A percentile compares a stretch with the other conserved stretches of the same genome.
phyloP scores from a whole-genome alignment of 495 filamentous ascomycete genomes.

The Chaetomium fimeti region DNA sequence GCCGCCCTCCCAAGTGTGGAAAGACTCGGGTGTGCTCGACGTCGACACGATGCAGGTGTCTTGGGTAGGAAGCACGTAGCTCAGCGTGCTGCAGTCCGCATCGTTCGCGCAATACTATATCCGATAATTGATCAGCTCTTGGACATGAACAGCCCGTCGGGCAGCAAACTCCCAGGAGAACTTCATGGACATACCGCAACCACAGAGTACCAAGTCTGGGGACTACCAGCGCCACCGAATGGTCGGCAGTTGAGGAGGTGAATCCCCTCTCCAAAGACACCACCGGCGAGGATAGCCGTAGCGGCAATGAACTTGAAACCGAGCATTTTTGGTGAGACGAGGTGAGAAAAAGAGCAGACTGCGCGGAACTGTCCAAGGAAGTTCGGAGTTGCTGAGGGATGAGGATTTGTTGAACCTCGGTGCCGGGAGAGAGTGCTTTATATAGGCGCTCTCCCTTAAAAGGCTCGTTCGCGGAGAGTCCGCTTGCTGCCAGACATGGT shows the following conservation, averaged over 20 bases:
- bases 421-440: too few relatives aligned
- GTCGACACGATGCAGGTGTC: slow-evolving; percentile 1
- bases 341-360: background rate
- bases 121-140: background rate
- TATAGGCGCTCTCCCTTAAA: too few relatives aligned
- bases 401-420: too few relatives aligned
- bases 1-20: slow-evolving; percentile 4
- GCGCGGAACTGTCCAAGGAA: too few relatives aligned
- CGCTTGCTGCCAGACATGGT: too few relatives aligned
- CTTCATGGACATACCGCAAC: background rate
- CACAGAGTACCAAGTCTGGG: background rate
- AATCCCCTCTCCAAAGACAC: background rate
- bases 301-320: background rate
- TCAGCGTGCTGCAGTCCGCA: background rate
- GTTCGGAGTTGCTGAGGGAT: too few relatives aligned
- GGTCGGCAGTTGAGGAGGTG: background rate
- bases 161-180: background rate
- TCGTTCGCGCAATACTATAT: slow-evolving; percentile 6
- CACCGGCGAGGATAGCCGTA: background rate
- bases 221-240: background rate
- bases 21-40: background rate
- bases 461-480: too few relatives aligned
- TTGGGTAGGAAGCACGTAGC: background rate
- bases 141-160: background rate
- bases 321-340: background rate